phyloP scores from a whole-genome alignment of 805 yeast species.

The Candida taoyuanica region DNA sequence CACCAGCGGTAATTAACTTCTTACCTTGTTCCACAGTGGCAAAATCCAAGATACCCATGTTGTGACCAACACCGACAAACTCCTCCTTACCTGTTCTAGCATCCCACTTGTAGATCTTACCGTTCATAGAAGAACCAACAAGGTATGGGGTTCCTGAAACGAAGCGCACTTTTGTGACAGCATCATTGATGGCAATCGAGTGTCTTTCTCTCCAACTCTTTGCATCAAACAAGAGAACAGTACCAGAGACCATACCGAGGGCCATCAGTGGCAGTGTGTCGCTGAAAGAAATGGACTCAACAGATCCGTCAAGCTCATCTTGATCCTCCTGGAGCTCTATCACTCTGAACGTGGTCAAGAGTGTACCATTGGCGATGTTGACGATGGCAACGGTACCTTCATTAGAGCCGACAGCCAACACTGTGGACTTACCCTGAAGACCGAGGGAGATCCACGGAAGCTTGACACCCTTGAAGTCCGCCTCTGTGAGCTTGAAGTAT shows the following conservation, averaged over 20 bases:
- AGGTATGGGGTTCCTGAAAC: slow-evolving; percentile 51
- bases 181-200: slow-evolving; percentile 64
- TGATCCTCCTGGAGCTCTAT: slow-evolving; percentile 51
- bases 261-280: slow-evolving; percentile 63
- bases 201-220: slow-evolving; percentile 84
- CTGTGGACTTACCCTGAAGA: slow-evolving; percentile 41
- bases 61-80: slow-evolving; percentile 85
- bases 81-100: slow-evolving; percentile 76
- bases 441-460: slow-evolving; percentile 88
- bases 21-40: slow-evolving; percentile 60
- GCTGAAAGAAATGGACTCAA: slow-evolving; percentile 84
- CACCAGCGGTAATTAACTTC: slow-evolving; percentile 87
- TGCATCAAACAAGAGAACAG: slow-evolving; percentile 75
- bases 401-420: slow-evolving; percentile 77
- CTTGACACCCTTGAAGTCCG: slow-evolving; percentile 64
- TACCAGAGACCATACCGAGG: slow-evolving; percentile 86
- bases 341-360: slow-evolving; percentile 62
- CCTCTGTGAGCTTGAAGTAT: slow-evolving; percentile 59
- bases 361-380: slow-evolving; percentile 67
- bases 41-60: slow-evolving; percentile 90
- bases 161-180: slow-evolving; percentile 77
- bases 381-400: slow-evolving; percentile 84
- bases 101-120: slow-evolving; percentile 83
- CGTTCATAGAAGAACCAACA: slow-evolving; percentile 77
- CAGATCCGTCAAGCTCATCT: slow-evolving; percentile 60